Percentiles rank a stretch among this genome's conserved stretches.
Conservation (phyloP, 441 rosid genomes). For the Lagerstroemia fauriei region DNA sequence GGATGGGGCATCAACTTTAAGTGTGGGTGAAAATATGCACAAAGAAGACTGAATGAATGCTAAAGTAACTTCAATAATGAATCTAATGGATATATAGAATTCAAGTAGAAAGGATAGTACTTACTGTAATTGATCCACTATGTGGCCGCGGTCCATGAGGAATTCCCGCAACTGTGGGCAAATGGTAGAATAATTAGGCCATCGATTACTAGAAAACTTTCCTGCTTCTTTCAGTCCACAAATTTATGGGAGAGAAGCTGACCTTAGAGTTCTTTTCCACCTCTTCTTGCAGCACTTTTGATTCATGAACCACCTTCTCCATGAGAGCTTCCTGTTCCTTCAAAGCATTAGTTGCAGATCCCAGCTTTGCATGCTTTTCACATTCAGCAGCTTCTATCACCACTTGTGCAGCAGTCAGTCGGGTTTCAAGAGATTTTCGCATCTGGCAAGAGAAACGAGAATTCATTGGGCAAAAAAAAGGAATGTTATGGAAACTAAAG, state of each 20-base stretch:
- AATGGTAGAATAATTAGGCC: conserved; percentile 22
- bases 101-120: conserved; percentile 32
- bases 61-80: background rate
- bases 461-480: conserved; percentile 13
- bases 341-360: conserved; percentile 49
- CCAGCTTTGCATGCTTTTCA: conserved; percentile 66
- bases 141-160: conserved; percentile 72
- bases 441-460: conserved; percentile 42
- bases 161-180: conserved; percentile 66
- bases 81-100: background rate
- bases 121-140: conserved; percentile 86
- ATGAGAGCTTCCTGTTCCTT: conserved; percentile 71
- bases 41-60: background rate
- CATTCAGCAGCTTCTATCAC: conserved; percentile 53
- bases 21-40: background rate
- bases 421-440: conserved; percentile 57
- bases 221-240: background rate
- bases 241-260: conserved; percentile 5
- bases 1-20: background rate
- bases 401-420: conserved; percentile 58
- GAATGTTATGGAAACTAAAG: background rate
- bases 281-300: conserved; percentile 63
- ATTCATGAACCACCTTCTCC: conserved; percentile 74
- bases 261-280: conserved; percentile 88
- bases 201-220: no score